Evolutionary conservation across 2,329 filamentous ascomycete species (phyloP).

Genomic region (Botrytis paeoniae): DNA sequence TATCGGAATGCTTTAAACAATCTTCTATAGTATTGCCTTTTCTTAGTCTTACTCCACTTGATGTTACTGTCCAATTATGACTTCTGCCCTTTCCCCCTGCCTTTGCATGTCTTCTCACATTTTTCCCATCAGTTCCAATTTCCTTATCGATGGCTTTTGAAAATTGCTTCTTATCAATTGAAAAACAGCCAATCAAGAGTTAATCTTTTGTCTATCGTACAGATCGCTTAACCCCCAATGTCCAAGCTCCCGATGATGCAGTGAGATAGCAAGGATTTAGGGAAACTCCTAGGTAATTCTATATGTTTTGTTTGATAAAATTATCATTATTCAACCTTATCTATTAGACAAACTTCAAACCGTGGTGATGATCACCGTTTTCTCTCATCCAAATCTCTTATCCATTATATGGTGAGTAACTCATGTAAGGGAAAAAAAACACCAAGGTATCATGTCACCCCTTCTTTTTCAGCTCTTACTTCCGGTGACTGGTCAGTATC

Average conservation of each 20-base stretch:
- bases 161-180: slow-evolving; percentile 1
- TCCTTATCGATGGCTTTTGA: slow-evolving; percentile 12
- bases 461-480: background rate
- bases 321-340: slow-evolving; percentile 11
- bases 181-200: slow-evolving; percentile 3
- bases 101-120: background rate
- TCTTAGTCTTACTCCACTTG: background rate
- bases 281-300: background rate
- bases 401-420: background rate
- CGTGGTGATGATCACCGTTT: background rate
- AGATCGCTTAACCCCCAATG: slow-evolving; percentile 15
- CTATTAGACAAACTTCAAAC: background rate
- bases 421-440: background rate
- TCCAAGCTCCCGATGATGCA: slow-evolving; percentile 13
- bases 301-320: slow-evolving; percentile 16
- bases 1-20: background rate
- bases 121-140: background rate
- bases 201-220: background rate
- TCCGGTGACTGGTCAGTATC: slow-evolving; percentile 5
- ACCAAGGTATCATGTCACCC: background rate
- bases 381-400: background rate
- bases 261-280: slow-evolving; percentile 9
- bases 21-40: background rate
- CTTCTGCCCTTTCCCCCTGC: background rate
- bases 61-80: background rate